Evolutionary conservation across 2,329 filamentous ascomycete species (phyloP).

Genomic region (Annulohypoxylon truncatum): DNA sequence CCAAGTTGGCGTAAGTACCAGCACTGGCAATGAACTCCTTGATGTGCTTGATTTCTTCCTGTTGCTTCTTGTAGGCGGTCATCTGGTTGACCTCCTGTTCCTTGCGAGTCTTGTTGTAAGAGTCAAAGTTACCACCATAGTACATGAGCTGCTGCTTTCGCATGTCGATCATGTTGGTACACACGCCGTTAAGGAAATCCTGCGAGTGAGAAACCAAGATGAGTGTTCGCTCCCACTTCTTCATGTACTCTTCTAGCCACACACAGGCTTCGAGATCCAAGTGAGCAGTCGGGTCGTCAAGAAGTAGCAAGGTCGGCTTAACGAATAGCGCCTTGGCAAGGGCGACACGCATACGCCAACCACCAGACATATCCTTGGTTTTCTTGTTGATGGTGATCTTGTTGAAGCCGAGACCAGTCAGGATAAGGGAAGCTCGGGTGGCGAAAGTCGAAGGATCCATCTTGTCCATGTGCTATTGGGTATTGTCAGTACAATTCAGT

Average conservation of each 20-base stretch:
- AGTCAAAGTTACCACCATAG: slow-evolving; percentile 99
- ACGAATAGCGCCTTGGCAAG: slow-evolving; percentile 98
- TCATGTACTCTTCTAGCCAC: slow-evolving; percentile 99
- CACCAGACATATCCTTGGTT: slow-evolving; percentile 99
- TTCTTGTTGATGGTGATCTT: slow-evolving; percentile 98
- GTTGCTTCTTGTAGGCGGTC: slow-evolving; percentile 99
- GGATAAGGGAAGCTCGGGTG: slow-evolving; percentile 93
- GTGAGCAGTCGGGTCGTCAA: slow-evolving; percentile 98
- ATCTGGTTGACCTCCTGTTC: slow-evolving; percentile 98
- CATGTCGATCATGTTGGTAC: slow-evolving; percentile 99
- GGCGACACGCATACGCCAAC: slow-evolving; percentile 99
- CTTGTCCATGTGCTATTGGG: slow-evolving; percentile 88
- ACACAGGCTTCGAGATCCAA: slow-evolving; percentile 99
- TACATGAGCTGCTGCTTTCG: slow-evolving; percentile 87
- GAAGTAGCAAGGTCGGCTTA: slow-evolving; percentile 92
- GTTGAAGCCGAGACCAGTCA: slow-evolving; percentile 99
- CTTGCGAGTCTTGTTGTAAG: slow-evolving; percentile 90
- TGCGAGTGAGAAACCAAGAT: slow-evolving; percentile 97
- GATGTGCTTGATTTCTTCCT: slow-evolving; percentile 99
- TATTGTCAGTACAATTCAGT: slow-evolving; percentile 10
- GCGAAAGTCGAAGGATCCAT: slow-evolving; percentile 99
- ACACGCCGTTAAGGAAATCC: slow-evolving; percentile 99
- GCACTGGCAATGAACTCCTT: slow-evolving; percentile 99
- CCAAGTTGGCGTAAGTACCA: slow-evolving; percentile 99
- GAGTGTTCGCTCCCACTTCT: slow-evolving; percentile 99